Evolutionary conservation across 2,329 filamentous ascomycete genomes (phyloP).

Genomic region (Venturiaceae sp.): DNA sequence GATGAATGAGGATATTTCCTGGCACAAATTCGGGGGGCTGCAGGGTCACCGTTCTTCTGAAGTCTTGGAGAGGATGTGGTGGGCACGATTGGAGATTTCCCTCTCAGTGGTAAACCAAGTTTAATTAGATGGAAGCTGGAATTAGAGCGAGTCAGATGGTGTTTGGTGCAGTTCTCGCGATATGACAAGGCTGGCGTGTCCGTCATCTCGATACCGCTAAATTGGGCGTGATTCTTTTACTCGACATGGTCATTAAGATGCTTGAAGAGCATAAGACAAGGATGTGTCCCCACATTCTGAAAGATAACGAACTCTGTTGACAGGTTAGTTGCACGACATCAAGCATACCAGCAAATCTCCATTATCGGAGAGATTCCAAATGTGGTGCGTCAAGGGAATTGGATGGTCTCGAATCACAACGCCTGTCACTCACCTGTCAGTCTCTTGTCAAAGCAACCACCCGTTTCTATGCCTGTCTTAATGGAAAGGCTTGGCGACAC

Average conservation of each 20-base stretch:
- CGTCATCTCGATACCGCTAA: neutral
- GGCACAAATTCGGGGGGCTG: neutral
- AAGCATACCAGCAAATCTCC: neutral
- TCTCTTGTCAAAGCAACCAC: slow-evolving; percentile 1
- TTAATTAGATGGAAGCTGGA: neutral
- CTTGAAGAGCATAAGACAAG: neutral
- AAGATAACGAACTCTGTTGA: neutral
- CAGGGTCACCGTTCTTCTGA: neutral
- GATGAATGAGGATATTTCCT: neutral
- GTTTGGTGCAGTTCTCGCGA: neutral
- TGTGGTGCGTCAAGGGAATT: neutral
- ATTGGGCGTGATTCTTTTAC: too few relatives aligned
- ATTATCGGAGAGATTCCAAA: neutral
- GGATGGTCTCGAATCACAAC: neutral
- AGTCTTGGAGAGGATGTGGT: neutral
- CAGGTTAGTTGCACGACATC: neutral
- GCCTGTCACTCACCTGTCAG: slow-evolving; percentile 1
- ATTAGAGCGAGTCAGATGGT: neutral
- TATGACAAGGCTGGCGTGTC: neutral
- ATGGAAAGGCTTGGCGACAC: neutral
- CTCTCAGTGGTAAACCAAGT: neutral
- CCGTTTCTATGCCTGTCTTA: neutral
- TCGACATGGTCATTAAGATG: too few relatives aligned
- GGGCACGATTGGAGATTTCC: neutral
- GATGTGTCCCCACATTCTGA: neutral